Base-by-base conservation (phyloP, 2,329 filamentous ascomycete genomes). In the Talaromyces sp. region DNA sequence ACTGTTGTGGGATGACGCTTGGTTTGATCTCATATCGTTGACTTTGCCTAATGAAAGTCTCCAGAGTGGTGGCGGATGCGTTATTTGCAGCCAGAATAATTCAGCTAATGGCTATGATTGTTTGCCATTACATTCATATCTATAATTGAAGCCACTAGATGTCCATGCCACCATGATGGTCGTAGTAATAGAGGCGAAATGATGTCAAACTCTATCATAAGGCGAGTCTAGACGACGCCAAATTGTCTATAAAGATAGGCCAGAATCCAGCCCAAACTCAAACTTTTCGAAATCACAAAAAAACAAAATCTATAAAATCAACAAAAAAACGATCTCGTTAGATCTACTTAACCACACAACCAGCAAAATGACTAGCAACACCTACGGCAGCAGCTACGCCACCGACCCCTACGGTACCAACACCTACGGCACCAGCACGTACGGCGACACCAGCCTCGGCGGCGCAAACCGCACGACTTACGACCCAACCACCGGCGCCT, bases 401-500 rank as follows among this genome's bases (percentile, higher is more conserved):
- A 61, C 65, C 22, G 50, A 52, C 49, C 49, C 54, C 25, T 63
- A 63, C 62, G 56, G 35, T 43, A 60, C 65, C 56, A 41, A 33
- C 47, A 56, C 64, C 22, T 22, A 22, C 62, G 56, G 25, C 52
- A 60, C 65, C 56, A 41, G 41, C 47, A 56, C 64, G 1, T 66
- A 66, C 25, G 64, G 52, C 27, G 61, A 56, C 37, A 66, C 66
- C 8, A 67, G 47, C 35, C 45, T 41, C 54, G 49, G 25, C 27
- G 63, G 64, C 19, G 65, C 65, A 33, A 67, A 67, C 47, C 65
- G 62, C 7, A 68, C 67, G 17, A 67, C 65, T n/a, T 68, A 68
- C 35, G 67, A 68, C 31, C 67, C 67, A n/a, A 56, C 62, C 56
- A 68, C 67, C 0, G 67, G 67, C 22, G 70, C 74, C 19, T 76